A percentile compares a stretch with the other conserved stretches of the same genome.
phyloP scores from a whole-genome alignment of 805 yeast genomes.

The Spathaspora girioi region DNA sequence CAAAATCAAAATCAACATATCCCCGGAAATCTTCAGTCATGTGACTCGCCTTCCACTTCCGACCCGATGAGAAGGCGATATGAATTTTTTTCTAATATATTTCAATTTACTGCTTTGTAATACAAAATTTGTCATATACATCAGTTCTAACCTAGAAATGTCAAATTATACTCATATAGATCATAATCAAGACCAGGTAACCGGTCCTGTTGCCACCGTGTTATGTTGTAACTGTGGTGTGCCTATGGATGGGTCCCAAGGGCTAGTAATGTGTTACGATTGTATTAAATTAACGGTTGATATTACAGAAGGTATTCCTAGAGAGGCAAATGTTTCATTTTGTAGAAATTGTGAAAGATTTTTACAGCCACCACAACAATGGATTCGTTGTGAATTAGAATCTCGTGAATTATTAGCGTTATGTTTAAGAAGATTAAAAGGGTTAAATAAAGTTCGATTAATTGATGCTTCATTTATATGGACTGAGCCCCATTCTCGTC shows the following conservation, averaged over 20 bases:
- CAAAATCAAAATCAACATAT: background rate
- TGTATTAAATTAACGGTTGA: conserved; percentile 93
- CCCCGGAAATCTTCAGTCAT: background rate
- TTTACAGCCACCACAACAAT: conserved; percentile 89
- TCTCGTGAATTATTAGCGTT: conserved; percentile 89
- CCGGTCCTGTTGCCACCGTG: conserved; percentile 61
- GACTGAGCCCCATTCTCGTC: conserved; percentile 99
- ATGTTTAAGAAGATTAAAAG: conserved; percentile 83
- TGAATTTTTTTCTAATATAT: background rate
- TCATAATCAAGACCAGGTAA: conserved; percentile 21
- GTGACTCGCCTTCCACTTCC: background rate
- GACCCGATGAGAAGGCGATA: conserved; percentile 1
- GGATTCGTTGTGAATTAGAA: conserved; percentile 89
- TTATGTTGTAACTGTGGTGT: conserved; percentile 98
- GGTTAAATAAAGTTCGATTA: conserved; percentile 78
- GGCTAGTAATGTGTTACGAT: conserved; percentile 94
- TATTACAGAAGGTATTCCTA: conserved; percentile 85
- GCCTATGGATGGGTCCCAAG: conserved; percentile 94
- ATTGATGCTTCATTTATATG: conserved; percentile 94
- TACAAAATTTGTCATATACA: background rate
- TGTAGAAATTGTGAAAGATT: conserved; percentile 97
- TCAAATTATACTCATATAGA: conserved; percentile 46
- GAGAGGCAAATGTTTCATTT: conserved; percentile 89
- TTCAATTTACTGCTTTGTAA: background rate
- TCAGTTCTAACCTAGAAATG: conserved; percentile 29